These are phyloP conservation scores for Zychaea mexicana DNA, from an alignment of 371 early-diverging fungal species.

Conservation along the genomic window DNA sequence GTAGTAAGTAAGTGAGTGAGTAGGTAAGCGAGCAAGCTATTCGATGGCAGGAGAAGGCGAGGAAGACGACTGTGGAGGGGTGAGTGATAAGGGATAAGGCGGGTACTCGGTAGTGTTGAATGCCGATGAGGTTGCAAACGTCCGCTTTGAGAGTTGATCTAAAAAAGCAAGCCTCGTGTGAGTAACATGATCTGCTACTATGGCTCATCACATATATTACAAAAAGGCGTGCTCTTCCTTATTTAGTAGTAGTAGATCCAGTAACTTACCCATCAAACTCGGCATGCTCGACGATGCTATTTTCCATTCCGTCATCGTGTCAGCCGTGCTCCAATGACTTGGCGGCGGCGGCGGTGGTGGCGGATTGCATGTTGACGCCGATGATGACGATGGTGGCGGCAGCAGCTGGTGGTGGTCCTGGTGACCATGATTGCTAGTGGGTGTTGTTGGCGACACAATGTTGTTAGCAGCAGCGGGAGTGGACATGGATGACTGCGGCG, in stretches of 20 bases:
- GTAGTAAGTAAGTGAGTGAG: neutral
- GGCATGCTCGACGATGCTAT: constrained; percentile 29
- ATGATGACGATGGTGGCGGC: neutral
- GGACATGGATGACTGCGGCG: constrained; percentile 22
- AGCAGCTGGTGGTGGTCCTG: neutral
- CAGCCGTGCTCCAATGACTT: constrained; percentile 5
- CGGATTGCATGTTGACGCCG: neutral
- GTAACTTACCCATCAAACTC: constrained; percentile 44
- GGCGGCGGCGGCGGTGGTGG: neutral
- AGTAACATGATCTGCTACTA: constrained; percentile 2
- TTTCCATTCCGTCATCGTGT: constrained; percentile 22
- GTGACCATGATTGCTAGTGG: constrained; percentile 3
- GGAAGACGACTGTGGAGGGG: constrained; percentile 2
- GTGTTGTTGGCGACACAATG: constrained; percentile 10
- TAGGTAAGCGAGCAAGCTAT: neutral
- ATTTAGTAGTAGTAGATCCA: neutral
- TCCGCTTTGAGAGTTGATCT: constrained; percentile 35
- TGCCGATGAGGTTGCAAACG: constrained; percentile 22
- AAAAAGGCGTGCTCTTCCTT: neutral
- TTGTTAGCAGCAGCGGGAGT: constrained; percentile 25
- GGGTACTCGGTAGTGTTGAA: constrained; percentile 17
- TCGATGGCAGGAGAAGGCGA: neutral
- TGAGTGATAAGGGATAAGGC: constrained; percentile 22
- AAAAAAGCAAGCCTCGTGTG: neutral
- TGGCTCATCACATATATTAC: no score